Evolutionary conservation across 495 filamentous ascomycete genomes (phyloP), one percentile per base, ranked within the genome.

Genomic region (Penicillium maclennaniae): DNA sequence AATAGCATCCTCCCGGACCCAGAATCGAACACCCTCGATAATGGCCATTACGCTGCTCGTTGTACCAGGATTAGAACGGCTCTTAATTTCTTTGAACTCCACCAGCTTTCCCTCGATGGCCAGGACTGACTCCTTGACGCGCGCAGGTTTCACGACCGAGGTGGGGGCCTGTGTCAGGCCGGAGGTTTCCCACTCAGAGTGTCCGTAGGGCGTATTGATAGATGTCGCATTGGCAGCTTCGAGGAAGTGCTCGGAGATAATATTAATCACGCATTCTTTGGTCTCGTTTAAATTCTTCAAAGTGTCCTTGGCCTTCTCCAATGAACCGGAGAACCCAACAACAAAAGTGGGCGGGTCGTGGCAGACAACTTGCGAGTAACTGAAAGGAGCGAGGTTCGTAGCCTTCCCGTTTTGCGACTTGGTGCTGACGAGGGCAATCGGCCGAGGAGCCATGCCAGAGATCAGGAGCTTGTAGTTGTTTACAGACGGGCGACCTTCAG

Each of bases 401-500:
- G 76, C 61, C 67, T 67, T 69, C 50, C 81, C 84, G 62, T 86
- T 83, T 51, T 75, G 73, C 9, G 74, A 79, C 27, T 72, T 68
- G n/a, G 83, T 87, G 55, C 77, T 80, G 37, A 85, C 68, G 28
- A 86, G 82, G 9, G 82, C 83, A 55, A 87, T 81, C 3, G 92
- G 93, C 19, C 92, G 79, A 0, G 92, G 92, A 20, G 95, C 82
- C 58, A 97, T 85, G 23, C 83, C 88, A 2, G 83, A 87, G 69
- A 97, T 96, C 16, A 97, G 77, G 10, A 97, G 83, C 72, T 96
- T 96, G 76, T 97, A 97, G 73, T 97, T 97, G 63, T 79, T 84
- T 0, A 75, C 69, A 0, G 81, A 66, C 0, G 85, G 82, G 0
- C 92, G 80, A 20, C 85, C 86, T 15, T 84, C 73, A 40, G 78